These are phyloP conservation scores for Leishmania lainsoni DNA, from an alignment of 208 protist species.

Conservation along the genomic window DNA sequence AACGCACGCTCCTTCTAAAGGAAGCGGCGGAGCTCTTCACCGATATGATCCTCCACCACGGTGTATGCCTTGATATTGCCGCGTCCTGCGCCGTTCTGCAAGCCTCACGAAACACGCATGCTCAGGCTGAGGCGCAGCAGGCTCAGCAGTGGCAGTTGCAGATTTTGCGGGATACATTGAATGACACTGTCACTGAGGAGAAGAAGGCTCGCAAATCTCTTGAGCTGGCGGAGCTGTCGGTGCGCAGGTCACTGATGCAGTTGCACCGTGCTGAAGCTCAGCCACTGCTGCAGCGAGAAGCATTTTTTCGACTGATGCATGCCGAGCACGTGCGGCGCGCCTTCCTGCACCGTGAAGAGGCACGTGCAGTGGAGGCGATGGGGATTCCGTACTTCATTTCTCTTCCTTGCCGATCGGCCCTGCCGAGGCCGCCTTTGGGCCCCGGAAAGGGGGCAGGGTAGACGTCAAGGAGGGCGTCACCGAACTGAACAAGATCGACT, in stretches of 20 bases:
- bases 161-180: slow-evolving; percentile 22
- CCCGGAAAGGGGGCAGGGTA: not conserved
- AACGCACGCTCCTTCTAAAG: slow-evolving; percentile 20
- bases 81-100: slow-evolving; percentile 12
- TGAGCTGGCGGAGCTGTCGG: slow-evolving; percentile 13
- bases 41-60: slow-evolving; percentile 7
- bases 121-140: not conserved
- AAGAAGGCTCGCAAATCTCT: slow-evolving; percentile 4
- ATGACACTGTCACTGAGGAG: slow-evolving; percentile 23
- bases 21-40: slow-evolving; percentile 20
- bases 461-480: not conserved
- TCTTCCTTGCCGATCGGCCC: slow-evolving; percentile 1
- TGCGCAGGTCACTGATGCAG: slow-evolving; percentile 29
- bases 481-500: slow-evolving; percentile 36
- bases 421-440: not conserved
- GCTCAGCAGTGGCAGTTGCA: slow-evolving; percentile 29
- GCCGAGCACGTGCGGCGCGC: slow-evolving; percentile 41
- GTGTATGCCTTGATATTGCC: slow-evolving; percentile 10
- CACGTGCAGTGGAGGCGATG: slow-evolving; percentile 36
- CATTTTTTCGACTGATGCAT: slow-evolving; percentile 24
- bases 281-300: slow-evolving; percentile 25
- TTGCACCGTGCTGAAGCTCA: slow-evolving; percentile 26
- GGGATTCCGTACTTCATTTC: slow-evolving; percentile 33
- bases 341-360: slow-evolving; percentile 48
- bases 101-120: not conserved